Percentiles rank a stretch among this genome's conserved stretches.
These are phyloP conservation scores for Oryza nivara DNA, from an alignment of 176 grass and related monocot species.

Conservation along the genomic window DNA sequence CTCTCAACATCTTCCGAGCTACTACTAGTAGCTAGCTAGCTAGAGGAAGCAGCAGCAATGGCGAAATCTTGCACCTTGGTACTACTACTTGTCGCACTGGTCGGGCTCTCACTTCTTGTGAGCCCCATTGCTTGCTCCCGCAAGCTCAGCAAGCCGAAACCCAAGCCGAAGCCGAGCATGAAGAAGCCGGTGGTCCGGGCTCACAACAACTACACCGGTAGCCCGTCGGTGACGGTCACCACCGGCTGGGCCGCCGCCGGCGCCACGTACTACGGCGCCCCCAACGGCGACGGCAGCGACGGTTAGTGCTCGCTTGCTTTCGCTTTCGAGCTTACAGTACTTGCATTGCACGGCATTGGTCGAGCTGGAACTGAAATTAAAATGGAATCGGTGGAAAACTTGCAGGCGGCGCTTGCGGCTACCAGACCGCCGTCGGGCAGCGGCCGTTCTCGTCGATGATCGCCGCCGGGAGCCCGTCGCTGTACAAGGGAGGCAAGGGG, in stretches of 20 bases:
- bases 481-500: conserved; percentile 75
- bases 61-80: conserved; percentile 38
- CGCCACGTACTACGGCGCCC: conserved; percentile 81
- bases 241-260: conserved; percentile 59
- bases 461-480: conserved; percentile 62
- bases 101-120: conserved; percentile 44
- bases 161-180: not conserved
- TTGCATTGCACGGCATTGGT: not conserved
- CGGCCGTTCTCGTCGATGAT: conserved; percentile 74
- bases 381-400: not conserved
- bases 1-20: not conserved
- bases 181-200: conserved; percentile 12
- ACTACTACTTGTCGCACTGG: conserved; percentile 6
- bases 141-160: conserved; percentile 36
- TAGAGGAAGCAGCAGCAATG: conserved; percentile 32
- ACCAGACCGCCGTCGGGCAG: conserved; percentile 57
- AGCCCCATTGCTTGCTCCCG: conserved; percentile 54
- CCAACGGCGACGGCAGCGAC: conserved; percentile 77
- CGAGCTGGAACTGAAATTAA: not conserved
- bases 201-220: conserved; percentile 32
- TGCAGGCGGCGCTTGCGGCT: conserved; percentile 92
- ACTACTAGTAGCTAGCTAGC: conserved; percentile 12
- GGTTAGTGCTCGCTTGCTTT: conserved; percentile 43
- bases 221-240: conserved; percentile 18
- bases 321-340: not conserved